Evolutionary conservation across 192 early-diverging fungal genomes (phyloP), one percentile per base, ranked within the genome.

Genomic region (Paraglomus occultum): DNA sequence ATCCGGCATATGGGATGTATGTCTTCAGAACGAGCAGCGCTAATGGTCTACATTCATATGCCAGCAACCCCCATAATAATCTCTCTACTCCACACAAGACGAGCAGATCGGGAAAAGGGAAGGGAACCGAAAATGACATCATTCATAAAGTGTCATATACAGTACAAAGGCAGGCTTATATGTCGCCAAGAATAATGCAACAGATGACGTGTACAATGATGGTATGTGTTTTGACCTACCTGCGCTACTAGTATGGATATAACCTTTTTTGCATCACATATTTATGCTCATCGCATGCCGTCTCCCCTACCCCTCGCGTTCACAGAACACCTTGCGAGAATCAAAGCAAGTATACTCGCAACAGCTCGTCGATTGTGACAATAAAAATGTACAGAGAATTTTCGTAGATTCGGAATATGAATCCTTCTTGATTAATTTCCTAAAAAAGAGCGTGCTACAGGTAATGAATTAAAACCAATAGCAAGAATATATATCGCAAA

Each of bases 361-460:
- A 22, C 67, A 70, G 47, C 23, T 58, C 39, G 31, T 70, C 31
- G 67, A 70, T 15, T 70, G 67, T 48, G 44, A 70, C 15, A 70
- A 70, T 58, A 70, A 55, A 31, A 58, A 20, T 31, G 67, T 52
- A 12, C 67, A 70, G 59, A 10, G 54, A 48, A 58, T 70, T 58
- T 70, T 70, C 49, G 45, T 70, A 7, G 67, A 70, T 38, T 70
- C 67, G 4, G 47, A 70, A 8, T 58, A 70, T 70, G 67, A 70
- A 70, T 57, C 67, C 8, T 70, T 70, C 50, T 38, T 70, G n/a
- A 70, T 70, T 52, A 70, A 59, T 17, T 70, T 70, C 11, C 9
- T 70, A 12, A 70, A 45, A 45, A 70, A 70, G 42, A 58, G 54
- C 49, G 46, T 50, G 0, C 54, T 70, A 8, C 67, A 70, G 67